These are phyloP conservation scores for Annulohypoxylon truncatum DNA, from an alignment of 2,329 filamentous ascomycete species.

Conservation along the genomic window DNA sequence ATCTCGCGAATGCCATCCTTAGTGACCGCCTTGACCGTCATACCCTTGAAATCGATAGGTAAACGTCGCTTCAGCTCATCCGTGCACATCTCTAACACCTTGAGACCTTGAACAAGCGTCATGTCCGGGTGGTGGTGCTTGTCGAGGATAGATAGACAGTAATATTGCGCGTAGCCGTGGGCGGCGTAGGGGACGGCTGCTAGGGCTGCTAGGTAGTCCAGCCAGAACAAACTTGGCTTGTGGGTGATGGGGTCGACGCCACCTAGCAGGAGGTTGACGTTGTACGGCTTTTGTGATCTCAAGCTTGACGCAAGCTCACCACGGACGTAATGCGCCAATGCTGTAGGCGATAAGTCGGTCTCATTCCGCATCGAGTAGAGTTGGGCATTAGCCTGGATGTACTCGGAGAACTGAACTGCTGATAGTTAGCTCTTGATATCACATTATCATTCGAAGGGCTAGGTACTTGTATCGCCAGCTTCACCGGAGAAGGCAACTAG, in stretches of 20 bases:
- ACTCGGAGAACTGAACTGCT: conserved; percentile 97
- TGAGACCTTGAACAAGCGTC: conserved; percentile 86
- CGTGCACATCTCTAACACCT: conserved; percentile 93
- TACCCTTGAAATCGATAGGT: conserved; percentile 98
- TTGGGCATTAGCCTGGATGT: conserved; percentile 97
- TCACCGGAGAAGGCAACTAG: conserved; percentile 96
- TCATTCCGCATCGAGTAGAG: conserved; percentile 99
- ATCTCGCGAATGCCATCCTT: conserved; percentile 91
- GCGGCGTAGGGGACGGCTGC: conserved; percentile 94
- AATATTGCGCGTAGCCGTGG: conserved; percentile 99
- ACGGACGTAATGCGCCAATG: conserved; percentile 92
- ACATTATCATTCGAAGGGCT: not conserved
- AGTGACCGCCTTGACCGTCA: conserved; percentile 92
- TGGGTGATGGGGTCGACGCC: conserved; percentile 92
- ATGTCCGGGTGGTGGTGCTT: conserved; percentile 99
- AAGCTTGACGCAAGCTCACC: conserved; percentile 91
- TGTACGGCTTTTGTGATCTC: conserved; percentile 93
- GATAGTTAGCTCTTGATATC: conserved; percentile 30
- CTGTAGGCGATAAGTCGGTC: conserved; percentile 88
- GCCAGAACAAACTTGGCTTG: conserved; percentile 94
- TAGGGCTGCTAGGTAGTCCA: conserved; percentile 93
- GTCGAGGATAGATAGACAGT: conserved; percentile 96
- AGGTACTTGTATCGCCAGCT: conserved; percentile 88
- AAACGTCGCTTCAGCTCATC: conserved; percentile 97
- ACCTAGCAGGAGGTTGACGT: conserved; percentile 94